phyloP scores from a whole-genome alignment of 805 yeast genomes.

The Metschnikowia reukaufii region DNA sequence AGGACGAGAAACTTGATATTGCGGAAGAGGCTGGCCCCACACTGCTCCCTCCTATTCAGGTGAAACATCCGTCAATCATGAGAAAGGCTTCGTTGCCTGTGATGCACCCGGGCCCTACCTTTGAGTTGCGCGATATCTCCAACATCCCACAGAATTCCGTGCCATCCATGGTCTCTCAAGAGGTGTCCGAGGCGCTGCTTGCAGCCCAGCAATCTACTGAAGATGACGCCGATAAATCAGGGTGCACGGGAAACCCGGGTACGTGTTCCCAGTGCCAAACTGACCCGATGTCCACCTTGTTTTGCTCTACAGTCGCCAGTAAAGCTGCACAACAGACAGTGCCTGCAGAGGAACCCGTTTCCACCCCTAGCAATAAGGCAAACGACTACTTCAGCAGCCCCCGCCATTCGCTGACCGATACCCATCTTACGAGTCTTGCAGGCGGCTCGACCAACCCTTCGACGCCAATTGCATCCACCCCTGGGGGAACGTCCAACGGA shows the following conservation, averaged over 20 bases:
- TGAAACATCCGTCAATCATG: constrained; percentile 24
- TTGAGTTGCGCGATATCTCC: constrained; percentile 48
- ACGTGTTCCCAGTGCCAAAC: constrained; percentile 78
- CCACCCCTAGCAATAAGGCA: constrained; percentile 6
- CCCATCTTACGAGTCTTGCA: constrained; percentile 1
- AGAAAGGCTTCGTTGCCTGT: constrained; percentile 49
- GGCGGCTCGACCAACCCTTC: constrained; percentile 15
- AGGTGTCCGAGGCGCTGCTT: not conserved
- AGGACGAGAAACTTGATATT: constrained; percentile 23
- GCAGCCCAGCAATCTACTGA: constrained; percentile 1
- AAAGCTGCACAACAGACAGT: constrained; percentile 31
- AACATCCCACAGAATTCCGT: constrained; percentile 41
- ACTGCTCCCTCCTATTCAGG: constrained; percentile 44
- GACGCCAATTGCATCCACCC: constrained; percentile 21
- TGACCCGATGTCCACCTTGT: constrained; percentile 85
- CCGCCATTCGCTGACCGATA: not conserved
- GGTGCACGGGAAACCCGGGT: constrained; percentile 87
- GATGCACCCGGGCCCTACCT: constrained; percentile 63
- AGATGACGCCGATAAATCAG: constrained; percentile 29
- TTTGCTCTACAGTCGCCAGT: constrained; percentile 82
- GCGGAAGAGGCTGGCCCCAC: constrained; percentile 32
- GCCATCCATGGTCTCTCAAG: constrained; percentile 28
- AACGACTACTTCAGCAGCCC: constrained; percentile 6
- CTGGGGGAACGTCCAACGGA: constrained; percentile 27
- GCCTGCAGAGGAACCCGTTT: not conserved